A percentile compares a stretch with the other conserved stretches of the same genome.
Conservation (phyloP, 1,284 basidiomycete genomes). For the Austropuccinia psidii region DNA sequence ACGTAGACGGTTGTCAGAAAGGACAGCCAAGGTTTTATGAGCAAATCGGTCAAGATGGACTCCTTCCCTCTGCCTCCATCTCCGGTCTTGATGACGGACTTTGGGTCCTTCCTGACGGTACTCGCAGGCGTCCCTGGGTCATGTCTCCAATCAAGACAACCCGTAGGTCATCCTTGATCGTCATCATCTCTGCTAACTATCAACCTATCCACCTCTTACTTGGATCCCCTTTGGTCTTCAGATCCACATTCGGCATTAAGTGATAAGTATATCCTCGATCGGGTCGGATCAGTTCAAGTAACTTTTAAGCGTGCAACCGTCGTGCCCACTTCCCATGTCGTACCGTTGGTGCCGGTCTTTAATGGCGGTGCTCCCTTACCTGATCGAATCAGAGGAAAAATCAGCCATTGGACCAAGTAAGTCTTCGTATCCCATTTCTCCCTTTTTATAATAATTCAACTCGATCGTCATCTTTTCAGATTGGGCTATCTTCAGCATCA, state of each 20-base stretch:
- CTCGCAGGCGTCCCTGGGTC: slow-evolving; percentile 35
- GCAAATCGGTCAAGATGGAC: background rate
- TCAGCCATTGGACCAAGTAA: slow-evolving; percentile 36
- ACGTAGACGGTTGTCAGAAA: slow-evolving; percentile 36
- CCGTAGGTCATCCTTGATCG: background rate
- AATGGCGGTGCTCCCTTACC: slow-evolving; percentile 32
- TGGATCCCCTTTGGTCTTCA: background rate
- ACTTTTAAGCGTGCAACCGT: slow-evolving; percentile 24
- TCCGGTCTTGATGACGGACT: slow-evolving; percentile 25
- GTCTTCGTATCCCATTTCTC: background rate
- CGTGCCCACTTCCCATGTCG: slow-evolving; percentile 30
- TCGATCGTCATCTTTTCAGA: background rate
- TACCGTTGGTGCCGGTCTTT: slow-evolving; percentile 21
- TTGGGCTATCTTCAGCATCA: slow-evolving; percentile 33
- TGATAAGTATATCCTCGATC: slow-evolving; percentile 31
- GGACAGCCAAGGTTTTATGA: slow-evolving; percentile 32
- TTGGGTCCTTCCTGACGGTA: slow-evolving; percentile 36
- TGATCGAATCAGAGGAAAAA: slow-evolving; percentile 21
- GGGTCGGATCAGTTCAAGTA: slow-evolving; percentile 29
- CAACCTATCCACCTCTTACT: background rate
- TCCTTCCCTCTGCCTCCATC: slow-evolving; percentile 3
- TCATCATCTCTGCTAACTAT: background rate
- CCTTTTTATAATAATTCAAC: background rate
- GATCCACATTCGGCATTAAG: slow-evolving; percentile 35
- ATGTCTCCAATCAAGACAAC: slow-evolving; percentile 33